Conservation (phyloP, 371 early-diverging fungal genomes). For the Haplosporangium sp. region DNA sequence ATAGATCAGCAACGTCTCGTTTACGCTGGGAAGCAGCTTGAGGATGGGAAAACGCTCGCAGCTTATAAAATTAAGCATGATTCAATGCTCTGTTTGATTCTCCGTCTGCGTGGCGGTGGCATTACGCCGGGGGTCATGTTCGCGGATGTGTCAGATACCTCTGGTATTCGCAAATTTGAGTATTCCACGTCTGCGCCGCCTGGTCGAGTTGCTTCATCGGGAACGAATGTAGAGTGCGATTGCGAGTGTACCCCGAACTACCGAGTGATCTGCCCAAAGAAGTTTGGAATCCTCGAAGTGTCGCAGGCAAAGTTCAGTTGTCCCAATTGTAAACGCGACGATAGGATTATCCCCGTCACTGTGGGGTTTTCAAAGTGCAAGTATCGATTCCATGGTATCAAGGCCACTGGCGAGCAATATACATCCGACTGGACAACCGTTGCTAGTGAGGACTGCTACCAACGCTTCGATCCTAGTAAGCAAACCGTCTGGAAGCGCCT, state of each 20-base stretch:
- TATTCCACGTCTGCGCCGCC: background rate
- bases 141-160: constrained; percentile 6
- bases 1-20: constrained; percentile 57
- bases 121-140: background rate
- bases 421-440: background rate
- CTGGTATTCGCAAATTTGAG: background rate
- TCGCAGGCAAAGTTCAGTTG: background rate
- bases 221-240: constrained; percentile 6
- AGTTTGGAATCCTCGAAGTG: constrained; percentile 3
- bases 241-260: constrained; percentile 6
- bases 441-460: background rate
- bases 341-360: constrained; percentile 4
- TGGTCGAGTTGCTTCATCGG: background rate
- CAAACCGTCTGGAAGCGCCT: constrained; percentile 5
- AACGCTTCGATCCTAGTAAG: background rate
- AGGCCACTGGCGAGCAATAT: background rate
- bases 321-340: background rate
- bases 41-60: constrained; percentile 90
- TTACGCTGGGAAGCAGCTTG: constrained; percentile 99
- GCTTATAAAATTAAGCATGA: constrained; percentile 93
- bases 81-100: constrained; percentile 96
- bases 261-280: background rate
- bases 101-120: constrained; percentile 93
- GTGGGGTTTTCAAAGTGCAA: constrained; percentile 7
- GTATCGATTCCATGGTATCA: constrained; percentile 5